Base-by-base conservation (phyloP, 768 basidiomycete genomes). In the Cyclocybe aegerita region DNA sequence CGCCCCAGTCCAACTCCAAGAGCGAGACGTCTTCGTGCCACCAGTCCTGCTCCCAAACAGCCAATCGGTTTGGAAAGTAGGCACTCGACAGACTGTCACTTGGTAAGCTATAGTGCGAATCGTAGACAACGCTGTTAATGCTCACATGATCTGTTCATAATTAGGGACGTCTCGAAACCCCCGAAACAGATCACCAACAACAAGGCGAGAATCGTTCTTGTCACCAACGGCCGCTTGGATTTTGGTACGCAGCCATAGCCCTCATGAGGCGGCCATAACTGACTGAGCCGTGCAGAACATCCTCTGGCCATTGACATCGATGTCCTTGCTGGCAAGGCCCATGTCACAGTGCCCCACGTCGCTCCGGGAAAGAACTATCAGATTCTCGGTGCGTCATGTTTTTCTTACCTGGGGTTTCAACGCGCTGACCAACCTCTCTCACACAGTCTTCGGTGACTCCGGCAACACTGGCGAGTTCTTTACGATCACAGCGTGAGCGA, bases 391-490 rank as follows among this genome's bases (percentile, higher is more conserved):
- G 29, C 46, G 54, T 59, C 16, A 37, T 15, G 38, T 36, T 15
- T 14, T 37, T 11, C 37, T 15, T 10, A 8, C 12, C 43, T 23
- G 29, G 15, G 43, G 43, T 7, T 31, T 37, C 29, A 43, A 32
- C n/a, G 43, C 23, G 38, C 44, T 56, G n/a, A 52, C 32, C 8
- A 40, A 15, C 41, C 34, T 43, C 39, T 17, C 30, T 39, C 50
- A 38, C 46, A 15, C 49, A 80, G 80, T 82, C 39, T 72, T 80
- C 46, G 80, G 80, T 6, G 79, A 82, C 56, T 81, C 79, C 43
- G 80, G 80, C 31, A 76, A 81, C 57, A 73, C 65, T 45, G 74
- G 80, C 29, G 64, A 62, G 6, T 11, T 46, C 39, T 83, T 83
- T 57, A 69, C 69, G 9, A 82, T 83, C 50, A 61, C 57, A 12